Conservation (phyloP, 495 filamentous ascomycete genomes). For the Talaromyces ruber region DNA sequence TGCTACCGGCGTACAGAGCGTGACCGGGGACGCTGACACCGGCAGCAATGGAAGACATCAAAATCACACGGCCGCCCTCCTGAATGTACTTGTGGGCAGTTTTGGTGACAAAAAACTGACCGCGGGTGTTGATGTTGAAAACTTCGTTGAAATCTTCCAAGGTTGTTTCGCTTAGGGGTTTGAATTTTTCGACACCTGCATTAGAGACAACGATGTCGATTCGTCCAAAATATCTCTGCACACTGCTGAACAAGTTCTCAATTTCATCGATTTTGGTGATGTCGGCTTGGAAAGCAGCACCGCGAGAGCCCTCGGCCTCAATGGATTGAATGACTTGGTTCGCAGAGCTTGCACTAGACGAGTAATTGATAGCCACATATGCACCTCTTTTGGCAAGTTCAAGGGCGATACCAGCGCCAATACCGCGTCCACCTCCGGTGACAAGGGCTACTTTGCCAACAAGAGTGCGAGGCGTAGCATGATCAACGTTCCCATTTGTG, state of each 20-base stretch:
- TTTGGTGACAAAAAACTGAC: conserved; percentile 79
- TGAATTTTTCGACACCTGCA: conserved; percentile 44
- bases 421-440: conserved; percentile 64
- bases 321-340: conserved; percentile 57
- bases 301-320: conserved; percentile 47
- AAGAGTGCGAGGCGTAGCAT: conserved; percentile 17
- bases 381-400: conserved; percentile 68
- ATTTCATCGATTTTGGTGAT: conserved; percentile 60
- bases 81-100: conserved; percentile 61
- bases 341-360: conserved; percentile 51
- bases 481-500: neutral
- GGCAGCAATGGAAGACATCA: conserved; percentile 48
- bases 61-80: conserved; percentile 55
- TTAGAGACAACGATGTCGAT: conserved; percentile 66
- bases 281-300: conserved; percentile 67
- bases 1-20: conserved; percentile 66
- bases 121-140: conserved; percentile 67
- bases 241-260: conserved; percentile 50
- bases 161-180: conserved; percentile 55
- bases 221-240: conserved; percentile 56
- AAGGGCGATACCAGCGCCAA: conserved; percentile 66
- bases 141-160: conserved; percentile 68
- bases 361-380: conserved; percentile 72
- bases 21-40: conserved; percentile 59
- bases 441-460: conserved; percentile 65